Base-by-base conservation (phyloP, 75 land plant genomes). In the Pinus albicaulis region DNA sequence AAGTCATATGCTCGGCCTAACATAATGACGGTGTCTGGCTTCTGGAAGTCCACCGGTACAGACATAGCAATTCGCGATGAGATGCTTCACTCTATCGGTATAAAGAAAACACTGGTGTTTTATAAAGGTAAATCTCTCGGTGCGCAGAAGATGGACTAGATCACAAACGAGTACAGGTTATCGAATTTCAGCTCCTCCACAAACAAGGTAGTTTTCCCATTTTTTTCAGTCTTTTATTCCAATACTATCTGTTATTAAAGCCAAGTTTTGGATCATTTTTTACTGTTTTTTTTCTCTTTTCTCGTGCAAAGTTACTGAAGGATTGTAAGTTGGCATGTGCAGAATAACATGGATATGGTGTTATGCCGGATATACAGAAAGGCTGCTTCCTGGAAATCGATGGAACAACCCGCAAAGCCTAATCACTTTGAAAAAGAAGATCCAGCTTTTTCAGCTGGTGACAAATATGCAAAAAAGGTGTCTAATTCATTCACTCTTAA, bases 91-190 rank as follows among this genome's bases (percentile, higher is more conserved):
- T 22, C 16, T 7, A 25, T 73, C 7, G 68, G 68, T 0, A 2
- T 41, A 14, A 38, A 22, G 75, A 73, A 73, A 53, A 73, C 75
- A 15, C 23, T 73, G 0, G 75, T 73, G 19, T 73, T 73, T 57
- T 73, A 73, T 53, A 38, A 5, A 24, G 75, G 75, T 5, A 28
- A 41, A 38, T 4, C 75, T 2, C 66, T 11, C 3, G 19, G 6
- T 0, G 68, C 19, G 48, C 6, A 73, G 6, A 73, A 16, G 13
- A 73, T 68, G 5, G 23, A 53, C 19, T 73, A 68, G 66, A 73
- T 73, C 14, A 19, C 55, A 68, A 38, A 73, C 17, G 75, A 73
- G 23, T 73, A 73, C 48, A 38, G 4, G 7, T 57, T 73, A 16
- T 31, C 71, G 4, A 3, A 57, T 19, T 12, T 20, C 4, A 20